Evolutionary conservation across 768 basidiomycete genomes (phyloP), one percentile per base, ranked within the genome.

Genomic region (Amanita jacksonii): DNA sequence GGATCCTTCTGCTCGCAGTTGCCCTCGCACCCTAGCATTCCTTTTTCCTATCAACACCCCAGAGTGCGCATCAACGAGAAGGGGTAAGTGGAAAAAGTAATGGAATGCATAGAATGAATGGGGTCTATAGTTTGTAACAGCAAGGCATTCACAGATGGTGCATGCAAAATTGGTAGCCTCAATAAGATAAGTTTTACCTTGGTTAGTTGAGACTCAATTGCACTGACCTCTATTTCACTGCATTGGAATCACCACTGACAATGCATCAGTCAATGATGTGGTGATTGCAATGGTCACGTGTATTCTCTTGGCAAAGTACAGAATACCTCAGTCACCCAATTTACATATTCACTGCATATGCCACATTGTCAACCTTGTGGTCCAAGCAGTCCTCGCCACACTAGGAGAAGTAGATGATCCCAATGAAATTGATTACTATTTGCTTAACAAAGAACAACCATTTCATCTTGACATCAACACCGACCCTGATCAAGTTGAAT

Each of bases 361-460:
- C 1, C 64, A 66, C 41, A 58, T 64, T 16, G 52, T 64, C 32
- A 66, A 66, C 36, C 58, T 68, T 16, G 56, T 64, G 6, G 62
- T 65, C 7, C 65, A 67, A 48, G 55, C 56, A 19, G 44, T 64
- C 8, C 52, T 66, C 0, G 18, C 36, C n/a, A 30, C 15, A 0
- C 43, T 61, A 1, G 44, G 43, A 7, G 59, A 64, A 46, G 60
- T 52, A 0, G 49, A 53, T 10, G 53, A 59, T 23, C 57, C 57
- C 1, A 59, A 59, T 8, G 24, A 43, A 2, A 39, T 32, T 0
- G 61, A 67, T 43, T 59, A 56, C 13, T 66, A 57, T 43, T 5
- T 51, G 2, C 38, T 22, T 7, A 51, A 59, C 41, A 61, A 64
- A 49, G 52, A 58, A n/a, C 41, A 43, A 2, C 62, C 64, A 0